Evolutionary conservation across 2,329 filamentous ascomycete species (phyloP).

Genomic region (Aspergillus unguis): DNA sequence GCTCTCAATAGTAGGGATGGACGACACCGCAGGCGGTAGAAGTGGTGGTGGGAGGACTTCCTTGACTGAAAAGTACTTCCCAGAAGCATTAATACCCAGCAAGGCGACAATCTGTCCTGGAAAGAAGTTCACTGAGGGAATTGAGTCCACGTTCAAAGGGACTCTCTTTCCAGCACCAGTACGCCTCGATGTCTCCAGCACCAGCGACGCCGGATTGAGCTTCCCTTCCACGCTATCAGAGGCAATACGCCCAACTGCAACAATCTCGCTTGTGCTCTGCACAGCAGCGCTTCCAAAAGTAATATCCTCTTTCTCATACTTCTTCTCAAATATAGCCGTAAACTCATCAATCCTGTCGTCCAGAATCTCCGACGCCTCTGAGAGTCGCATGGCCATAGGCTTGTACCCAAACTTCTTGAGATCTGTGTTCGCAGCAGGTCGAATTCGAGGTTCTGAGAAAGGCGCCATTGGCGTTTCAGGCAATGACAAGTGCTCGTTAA

Average conservation of each 20-base stretch:
- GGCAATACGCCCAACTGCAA: constrained; percentile 87
- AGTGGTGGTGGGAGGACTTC: constrained; percentile 73
- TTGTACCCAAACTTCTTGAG: constrained; percentile 89
- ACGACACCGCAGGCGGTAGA: constrained; percentile 70
- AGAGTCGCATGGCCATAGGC: constrained; percentile 90
- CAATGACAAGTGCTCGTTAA: constrained; percentile 70
- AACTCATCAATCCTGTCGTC: constrained; percentile 96
- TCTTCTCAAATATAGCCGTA: constrained; percentile 65
- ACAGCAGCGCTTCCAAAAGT: constrained; percentile 83
- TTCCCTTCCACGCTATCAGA: constrained; percentile 82
- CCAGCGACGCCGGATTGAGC: constrained; percentile 77
- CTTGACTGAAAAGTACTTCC: constrained; percentile 74
- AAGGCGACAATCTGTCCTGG: constrained; percentile 91
- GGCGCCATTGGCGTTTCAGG: constrained; percentile 69
- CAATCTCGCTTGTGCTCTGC: constrained; percentile 79
- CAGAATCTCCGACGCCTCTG: constrained; percentile 85
- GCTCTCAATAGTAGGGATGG: constrained; percentile 60
- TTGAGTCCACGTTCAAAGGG: constrained; percentile 69
- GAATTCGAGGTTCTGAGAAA: constrained; percentile 72
- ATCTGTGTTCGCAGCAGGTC: constrained; percentile 80
- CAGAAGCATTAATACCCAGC: constrained; percentile 80
- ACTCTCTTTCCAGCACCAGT: constrained; percentile 79
- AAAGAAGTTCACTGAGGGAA: constrained; percentile 77
- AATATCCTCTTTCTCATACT: constrained; percentile 72
- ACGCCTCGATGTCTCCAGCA: constrained; percentile 82